phyloP scores from a whole-genome alignment of 768 basidiomycete genomes.

The Russula foetens region DNA sequence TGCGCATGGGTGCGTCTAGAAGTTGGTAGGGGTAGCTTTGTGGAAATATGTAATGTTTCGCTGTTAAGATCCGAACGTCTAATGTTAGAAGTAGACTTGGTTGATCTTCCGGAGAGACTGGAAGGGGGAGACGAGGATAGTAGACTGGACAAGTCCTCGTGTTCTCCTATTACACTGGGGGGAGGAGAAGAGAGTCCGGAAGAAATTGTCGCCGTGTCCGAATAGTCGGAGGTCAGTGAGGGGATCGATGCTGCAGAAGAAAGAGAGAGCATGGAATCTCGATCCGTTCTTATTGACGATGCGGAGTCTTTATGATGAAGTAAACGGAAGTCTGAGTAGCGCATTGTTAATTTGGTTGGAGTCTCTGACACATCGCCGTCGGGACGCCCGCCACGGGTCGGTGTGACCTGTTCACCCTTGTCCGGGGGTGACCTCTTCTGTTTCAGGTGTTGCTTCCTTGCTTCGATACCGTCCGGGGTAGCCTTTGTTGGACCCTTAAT shows the following conservation, averaged over 20 bases:
- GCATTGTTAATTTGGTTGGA: conserved; percentile 7
- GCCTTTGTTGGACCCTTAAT: conserved; percentile 23
- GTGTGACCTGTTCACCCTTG: conserved; percentile 14
- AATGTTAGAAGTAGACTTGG: not conserved
- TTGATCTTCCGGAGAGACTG: not conserved
- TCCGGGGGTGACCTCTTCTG: conserved; percentile 26
- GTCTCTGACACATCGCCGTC: not conserved
- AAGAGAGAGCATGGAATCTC: conserved; percentile 26
- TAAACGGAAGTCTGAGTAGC: conserved; percentile 14
- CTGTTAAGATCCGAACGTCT: not conserved
- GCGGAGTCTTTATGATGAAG: conserved; percentile 9
- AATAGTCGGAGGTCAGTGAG: conserved; percentile 52
- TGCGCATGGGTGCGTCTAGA: conserved; percentile 24
- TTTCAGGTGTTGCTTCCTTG: conserved; percentile 50
- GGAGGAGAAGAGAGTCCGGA: conserved; percentile 43
- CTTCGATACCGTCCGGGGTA: conserved; percentile 47
- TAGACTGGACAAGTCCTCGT: conserved; percentile 1
- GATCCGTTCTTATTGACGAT: conserved; percentile 17
- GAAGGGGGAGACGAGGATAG: conserved; percentile 42
- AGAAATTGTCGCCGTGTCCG: conserved; percentile 49
- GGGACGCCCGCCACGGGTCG: not conserved
- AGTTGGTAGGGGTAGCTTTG: not conserved
- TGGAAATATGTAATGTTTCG: not conserved
- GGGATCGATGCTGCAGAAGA: conserved; percentile 43
- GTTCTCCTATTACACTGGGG: conserved; percentile 9